Evolutionary conservation across 176 grass and related monocot species (phyloP).

Genomic region (Aegilops longissima): DNA sequence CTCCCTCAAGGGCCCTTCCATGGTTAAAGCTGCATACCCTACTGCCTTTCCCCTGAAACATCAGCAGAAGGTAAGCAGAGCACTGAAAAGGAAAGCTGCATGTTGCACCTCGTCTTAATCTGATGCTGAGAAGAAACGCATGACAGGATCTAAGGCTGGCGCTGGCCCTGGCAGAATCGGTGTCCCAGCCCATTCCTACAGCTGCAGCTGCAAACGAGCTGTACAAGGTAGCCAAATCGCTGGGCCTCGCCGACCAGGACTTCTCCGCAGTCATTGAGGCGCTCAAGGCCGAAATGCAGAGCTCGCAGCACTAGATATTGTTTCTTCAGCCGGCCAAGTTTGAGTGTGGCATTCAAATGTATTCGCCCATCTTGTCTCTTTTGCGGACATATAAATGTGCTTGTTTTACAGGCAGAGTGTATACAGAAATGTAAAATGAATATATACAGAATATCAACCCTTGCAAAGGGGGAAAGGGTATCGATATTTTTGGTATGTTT

Average conservation of each 20-base stretch:
- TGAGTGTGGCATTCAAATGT: not conserved
- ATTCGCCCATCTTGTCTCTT: not conserved
- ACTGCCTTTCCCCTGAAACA: constrained; percentile 93
- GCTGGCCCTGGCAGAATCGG: constrained; percentile 70
- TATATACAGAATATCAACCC: not conserved
- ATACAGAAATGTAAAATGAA: not conserved
- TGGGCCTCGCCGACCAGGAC: constrained; percentile 66
- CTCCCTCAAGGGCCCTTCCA: constrained; percentile 84
- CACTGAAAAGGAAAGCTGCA: constrained; percentile 17
- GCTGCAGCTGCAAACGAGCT: constrained; percentile 81
- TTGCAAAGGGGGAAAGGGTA: not conserved
- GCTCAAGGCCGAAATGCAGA: constrained; percentile 51
- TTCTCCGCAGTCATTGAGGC: constrained; percentile 88
- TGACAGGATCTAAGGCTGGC: constrained; percentile 85
- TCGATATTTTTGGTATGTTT: too few species aligned
- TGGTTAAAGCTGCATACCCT: constrained; percentile 84
- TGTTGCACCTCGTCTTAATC: constrained; percentile 25
- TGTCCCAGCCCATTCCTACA: constrained; percentile 79
- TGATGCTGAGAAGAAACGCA: constrained; percentile 5
- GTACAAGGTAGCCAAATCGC: constrained; percentile 77
- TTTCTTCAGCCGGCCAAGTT: not conserved
- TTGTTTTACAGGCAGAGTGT: not conserved
- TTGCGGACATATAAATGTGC: not conserved
- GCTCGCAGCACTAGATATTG: constrained; percentile 20
- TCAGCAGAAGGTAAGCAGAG: constrained; percentile 79